Evolutionary conservation across 139 green algal species (phyloP), one percentile per base, ranked within the genome.

Genomic region (Bryopsis sp.): DNA sequence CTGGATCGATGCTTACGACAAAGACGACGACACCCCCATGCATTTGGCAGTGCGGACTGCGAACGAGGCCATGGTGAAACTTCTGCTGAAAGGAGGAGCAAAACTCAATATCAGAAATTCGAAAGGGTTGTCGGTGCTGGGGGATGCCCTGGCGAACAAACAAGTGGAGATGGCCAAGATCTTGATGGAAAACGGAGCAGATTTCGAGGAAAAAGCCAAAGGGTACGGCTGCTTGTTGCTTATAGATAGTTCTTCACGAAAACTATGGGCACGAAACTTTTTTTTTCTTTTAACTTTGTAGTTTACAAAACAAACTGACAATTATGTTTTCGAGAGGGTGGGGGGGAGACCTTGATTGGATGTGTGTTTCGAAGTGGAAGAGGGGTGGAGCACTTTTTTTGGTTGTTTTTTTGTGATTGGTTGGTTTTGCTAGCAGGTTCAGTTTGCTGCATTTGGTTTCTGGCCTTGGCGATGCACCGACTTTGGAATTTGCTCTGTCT

Each of bases 1-100:
- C 2, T 89, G 83, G 81, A 69, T 83, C 1, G 82, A 88, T 58
- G 78, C 74, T 0, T 70, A 76, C 5, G 82, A 92, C 54, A 66
- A 22, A 6, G 29, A 43, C 1, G 86, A 88, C 43, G 72, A 86
- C 48, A 83, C 79, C 5, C 72, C 81, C 3, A 76, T 92, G 26
- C 87, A 93, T 74, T 59, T 88, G 11, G 86, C 64, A 38, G 39
- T 58, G 34, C 24, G 71, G 47, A 59, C 26, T 11, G 31, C 65
- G 39, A 35, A 69, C 6, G 26, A 58, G 59, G 29, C 50, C 34
- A 65, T 59, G 1, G 64, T 85, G 2, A 48, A 80, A n/a, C 68
- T 73, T 15, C 73, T 91, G 36, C 37, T 85, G 33, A 37, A 47
- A n/a, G 68, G 63, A 24, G 70, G 63, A 0, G 78, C 81, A 32